These are phyloP conservation scores for Psidium friedrichsthalianum DNA, from an alignment of 345 rosid species.

Conservation along the genomic window DNA sequence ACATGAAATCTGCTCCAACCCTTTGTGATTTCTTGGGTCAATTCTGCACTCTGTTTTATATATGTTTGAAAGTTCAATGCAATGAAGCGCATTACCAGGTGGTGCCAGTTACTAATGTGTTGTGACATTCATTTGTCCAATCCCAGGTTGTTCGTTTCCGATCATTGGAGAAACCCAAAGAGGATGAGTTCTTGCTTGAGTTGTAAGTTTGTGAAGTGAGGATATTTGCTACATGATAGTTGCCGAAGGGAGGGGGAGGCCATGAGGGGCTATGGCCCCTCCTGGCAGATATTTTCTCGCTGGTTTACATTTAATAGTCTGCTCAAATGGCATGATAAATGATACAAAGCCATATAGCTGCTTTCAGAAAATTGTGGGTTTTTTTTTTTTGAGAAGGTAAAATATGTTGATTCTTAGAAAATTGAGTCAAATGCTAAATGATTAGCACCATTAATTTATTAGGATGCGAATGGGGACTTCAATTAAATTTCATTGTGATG, in stretches of 20 bases:
- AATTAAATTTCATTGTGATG: neutral
- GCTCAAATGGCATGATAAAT: neutral
- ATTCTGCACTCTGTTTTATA: neutral
- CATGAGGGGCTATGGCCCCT: neutral
- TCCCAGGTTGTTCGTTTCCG: constrained; percentile 51
- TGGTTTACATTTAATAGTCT: neutral
- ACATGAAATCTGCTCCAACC: neutral
- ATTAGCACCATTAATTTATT: neutral
- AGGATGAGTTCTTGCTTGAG: constrained; percentile 59
- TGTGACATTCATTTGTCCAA: neutral
- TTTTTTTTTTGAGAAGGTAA: neutral
- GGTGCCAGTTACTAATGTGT: neutral
- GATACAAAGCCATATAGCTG: neutral
- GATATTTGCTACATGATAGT: neutral
- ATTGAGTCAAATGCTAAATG: neutral
- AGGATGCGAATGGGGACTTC: too few species aligned
- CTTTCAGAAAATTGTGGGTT: too few species aligned
- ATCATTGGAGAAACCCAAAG: constrained; percentile 60
- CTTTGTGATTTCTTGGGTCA: neutral
- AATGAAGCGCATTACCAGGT: neutral
- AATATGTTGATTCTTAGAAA: neutral
- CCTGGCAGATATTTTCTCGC: neutral
- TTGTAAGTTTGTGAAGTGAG: constrained; percentile 33
- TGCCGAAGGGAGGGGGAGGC: neutral
- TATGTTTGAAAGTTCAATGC: neutral